Base-by-base conservation (phyloP, 2,329 filamentous ascomycete species). In the Teratosphaeria pseudoeucalypti region DNA sequence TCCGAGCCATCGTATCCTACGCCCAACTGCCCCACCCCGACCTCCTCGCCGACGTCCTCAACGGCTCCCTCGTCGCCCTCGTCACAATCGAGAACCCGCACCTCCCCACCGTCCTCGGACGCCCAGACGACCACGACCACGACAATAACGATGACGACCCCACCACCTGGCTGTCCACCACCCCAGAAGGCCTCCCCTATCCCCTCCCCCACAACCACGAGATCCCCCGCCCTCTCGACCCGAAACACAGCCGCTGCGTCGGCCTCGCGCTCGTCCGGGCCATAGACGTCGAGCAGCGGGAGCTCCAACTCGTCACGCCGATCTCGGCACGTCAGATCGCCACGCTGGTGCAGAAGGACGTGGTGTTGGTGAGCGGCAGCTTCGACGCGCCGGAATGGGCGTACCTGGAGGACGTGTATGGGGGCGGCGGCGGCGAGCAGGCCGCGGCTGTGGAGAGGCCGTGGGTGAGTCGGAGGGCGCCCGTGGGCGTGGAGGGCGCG, bases 361-460 rank as follows among this genome's bases (percentile, higher is more conserved):
- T 89, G 16, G 81, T 89, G 2, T 76, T 90, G 3, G 80, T 90
- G 0, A 81, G 85, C 58, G 87, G 87, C 2, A 85, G 82, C 64
- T 83, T 88, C 58, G 87, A 90, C 66, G 75, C 82, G 1, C 85
- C 87, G 0, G 83, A 79, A 2, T 90, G 86, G 86, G 84, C 85
- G 1, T 88, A 87, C 62, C 82, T 82, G 0, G 86, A 89, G 68
- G 82, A 86, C 39, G 64, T 85, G 16, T 80, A 84, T 63, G 3
- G 19, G 5, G 55, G 26, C 19, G 59, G 60, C 11, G 55, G 32
- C 16, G 59, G 60, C 12, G 57, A 53, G 14, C 58, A n/a, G 16
- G 56, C 27, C 23, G 56, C 49, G 5, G 39, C 34, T 9, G 62
- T 57, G 19, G 64, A 64, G 3, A 58, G 67, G 47, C 69, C 70